A percentile compares a stretch with the other conserved stretches of the same genome.
Evolutionary conservation across 352 stramenopile species (phyloP).

Genomic region (Phytophthora cryptogea): DNA sequence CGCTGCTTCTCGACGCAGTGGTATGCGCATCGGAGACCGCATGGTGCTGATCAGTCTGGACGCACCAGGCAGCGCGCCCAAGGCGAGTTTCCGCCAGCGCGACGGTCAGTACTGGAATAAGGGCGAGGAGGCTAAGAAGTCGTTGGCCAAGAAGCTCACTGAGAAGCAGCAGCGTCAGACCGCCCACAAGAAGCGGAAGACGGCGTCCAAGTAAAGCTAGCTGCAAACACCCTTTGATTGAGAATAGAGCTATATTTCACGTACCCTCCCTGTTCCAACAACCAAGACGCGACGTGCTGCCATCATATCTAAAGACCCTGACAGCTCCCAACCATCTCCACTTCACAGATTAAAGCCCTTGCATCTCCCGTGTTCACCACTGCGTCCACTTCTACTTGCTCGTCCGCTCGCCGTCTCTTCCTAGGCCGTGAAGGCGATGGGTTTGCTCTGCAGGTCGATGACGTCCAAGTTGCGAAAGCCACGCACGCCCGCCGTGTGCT

Average conservation of each 20-base stretch:
- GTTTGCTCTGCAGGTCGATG: conserved; percentile 50
- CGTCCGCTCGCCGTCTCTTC: conserved; percentile 31
- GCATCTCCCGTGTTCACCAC: neutral
- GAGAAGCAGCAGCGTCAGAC: conserved; percentile 64
- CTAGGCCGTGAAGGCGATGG: conserved; percentile 70
- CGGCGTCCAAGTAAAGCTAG: conserved; percentile 21
- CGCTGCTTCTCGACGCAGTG: conserved; percentile 70
- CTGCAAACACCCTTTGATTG: conserved; percentile 7
- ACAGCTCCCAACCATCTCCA: neutral
- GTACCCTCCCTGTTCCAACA: neutral
- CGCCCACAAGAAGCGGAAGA: conserved; percentile 58
- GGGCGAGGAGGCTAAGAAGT: conserved; percentile 84
- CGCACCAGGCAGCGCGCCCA: conserved; percentile 82
- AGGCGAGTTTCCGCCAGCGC: conserved; percentile 88
- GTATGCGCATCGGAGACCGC: conserved; percentile 87
- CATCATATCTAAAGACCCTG: conserved; percentile 5
- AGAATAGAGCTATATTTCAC: conserved; percentile 37
- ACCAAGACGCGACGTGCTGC: neutral
- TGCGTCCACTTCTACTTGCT: neutral
- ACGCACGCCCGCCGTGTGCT: conserved; percentile 82
- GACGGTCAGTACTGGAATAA: conserved; percentile 91
- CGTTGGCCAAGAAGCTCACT: conserved; percentile 73
- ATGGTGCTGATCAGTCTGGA: conserved; percentile 95
- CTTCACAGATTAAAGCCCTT: neutral
- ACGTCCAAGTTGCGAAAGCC: conserved; percentile 81